Evolutionary conservation across 345 rosid species (phyloP).

Genomic region (Arabis alpina): DNA sequence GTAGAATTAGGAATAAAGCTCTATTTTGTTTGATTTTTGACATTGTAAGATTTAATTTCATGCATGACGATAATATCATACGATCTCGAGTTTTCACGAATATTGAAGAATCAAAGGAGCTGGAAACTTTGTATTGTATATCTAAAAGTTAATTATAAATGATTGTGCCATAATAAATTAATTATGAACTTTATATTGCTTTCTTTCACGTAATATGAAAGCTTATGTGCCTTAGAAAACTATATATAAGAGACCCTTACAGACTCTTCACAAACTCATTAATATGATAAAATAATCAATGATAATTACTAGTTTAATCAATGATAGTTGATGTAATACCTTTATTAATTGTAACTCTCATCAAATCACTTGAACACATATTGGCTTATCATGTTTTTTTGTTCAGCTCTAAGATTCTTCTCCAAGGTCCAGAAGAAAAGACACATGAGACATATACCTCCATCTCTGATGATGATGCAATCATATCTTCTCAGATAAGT

Average conservation of each 20-base stretch:
- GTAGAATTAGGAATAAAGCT: conserved; percentile 24
- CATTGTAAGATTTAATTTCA: conserved; percentile 26
- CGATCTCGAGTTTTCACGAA: conserved; percentile 37
- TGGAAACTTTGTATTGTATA: background rate
- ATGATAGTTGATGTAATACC: no score
- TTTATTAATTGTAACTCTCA: no score
- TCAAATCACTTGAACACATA: background rate
- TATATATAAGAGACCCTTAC: conserved; percentile 25
- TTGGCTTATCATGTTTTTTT: background rate
- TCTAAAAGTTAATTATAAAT: no score
- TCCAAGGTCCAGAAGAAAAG: conserved; percentile 26
- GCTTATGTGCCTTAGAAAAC: conserved; percentile 14
- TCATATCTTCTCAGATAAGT: conserved; percentile 5
- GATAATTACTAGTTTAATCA: no score
- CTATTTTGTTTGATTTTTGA: conserved; percentile 25
- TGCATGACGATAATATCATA: conserved; percentile 37
- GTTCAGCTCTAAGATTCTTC: conserved; percentile 36
- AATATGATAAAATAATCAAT: background rate
- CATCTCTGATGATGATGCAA: background rate
- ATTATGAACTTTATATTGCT: background rate
- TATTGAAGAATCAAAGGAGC: conserved; percentile 3
- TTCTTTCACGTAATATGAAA: conserved; percentile 1
- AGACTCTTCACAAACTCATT: background rate
- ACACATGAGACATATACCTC: conserved; percentile 5
- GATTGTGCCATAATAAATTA: no score